Evolutionary conservation across 495 filamentous ascomycete genomes (phyloP), one percentile per base, ranked within the genome.

Genomic region (Penicillium turbatum): DNA sequence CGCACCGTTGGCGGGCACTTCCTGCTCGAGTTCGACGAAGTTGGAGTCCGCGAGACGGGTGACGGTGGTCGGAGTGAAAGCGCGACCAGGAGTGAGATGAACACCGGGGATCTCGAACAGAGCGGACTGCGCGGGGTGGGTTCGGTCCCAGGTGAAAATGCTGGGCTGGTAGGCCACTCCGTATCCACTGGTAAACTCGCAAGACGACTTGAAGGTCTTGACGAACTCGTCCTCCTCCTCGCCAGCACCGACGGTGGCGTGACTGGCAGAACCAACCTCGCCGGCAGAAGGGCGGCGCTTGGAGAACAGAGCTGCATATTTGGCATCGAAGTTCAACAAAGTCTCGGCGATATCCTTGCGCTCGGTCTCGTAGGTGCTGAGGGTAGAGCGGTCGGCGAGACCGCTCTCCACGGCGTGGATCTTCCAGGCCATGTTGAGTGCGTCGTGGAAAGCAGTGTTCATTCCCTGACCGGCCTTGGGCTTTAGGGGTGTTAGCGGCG

Each of bases 21-120:
- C 88, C 69, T 96, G 90, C 71, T 95, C 90, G 35, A 95, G 72
- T 59, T 93, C 86, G 12, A 92, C 88, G 21, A 87, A 80, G 73
- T 93, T 95, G 62, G 88, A 84, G 64, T 96, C 90, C 4, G 85
- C 82, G 26, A 95, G 85, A 31, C 90, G 80, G 26, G 88, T 95
- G 32, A 95, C 90, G 49, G 84, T 86, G 5, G 85, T 78, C 17
- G 87, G 87, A 17, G 77, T 83, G 66, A 95, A 78, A 21, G 90
- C 81, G 13, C 86, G 83, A 47, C 90, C 90, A 4, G 85, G 73
- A 5, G 77, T 78, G 48, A 90, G 71, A 38, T 78, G 84, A 36
- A 79, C 83, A 46, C 76, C 77, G 19, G 77, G 69, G 6, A 85
- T 75, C 62, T 84, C 72, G 66, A 93, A 86, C 57, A 91, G 70